A percentile compares a stretch with the other conserved stretches of the same genome.
phyloP scores from a whole-genome alignment of 345 rosid genomes.

The Nephelium lappaceum region DNA sequence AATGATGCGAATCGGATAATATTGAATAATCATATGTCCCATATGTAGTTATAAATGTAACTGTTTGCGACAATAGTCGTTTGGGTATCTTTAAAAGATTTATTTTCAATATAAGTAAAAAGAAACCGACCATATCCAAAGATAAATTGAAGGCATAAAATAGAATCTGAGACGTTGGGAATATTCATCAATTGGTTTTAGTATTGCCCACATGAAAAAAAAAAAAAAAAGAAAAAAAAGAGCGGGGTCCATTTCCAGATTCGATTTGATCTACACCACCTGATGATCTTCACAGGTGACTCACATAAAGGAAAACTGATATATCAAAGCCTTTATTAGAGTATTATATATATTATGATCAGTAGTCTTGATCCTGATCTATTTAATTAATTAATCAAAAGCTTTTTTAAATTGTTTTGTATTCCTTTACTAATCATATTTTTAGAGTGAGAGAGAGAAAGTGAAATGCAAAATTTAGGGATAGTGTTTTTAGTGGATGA shows the following conservation, averaged over 20 bases:
- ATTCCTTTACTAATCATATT: no score
- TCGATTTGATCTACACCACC: conserved; percentile 27
- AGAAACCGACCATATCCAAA: conserved; percentile 43
- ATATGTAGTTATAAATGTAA: no score
- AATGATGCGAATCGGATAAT: conserved; percentile 18
- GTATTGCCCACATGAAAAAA: neutral
- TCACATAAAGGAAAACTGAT: neutral
- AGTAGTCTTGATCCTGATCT: no score
- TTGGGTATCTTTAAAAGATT: neutral
- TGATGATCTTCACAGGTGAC: neutral
- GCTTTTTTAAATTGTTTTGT: no score
- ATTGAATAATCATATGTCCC: no score
- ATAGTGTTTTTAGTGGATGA: no score
- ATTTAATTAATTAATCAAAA: no score
- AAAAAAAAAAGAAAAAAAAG: neutral
- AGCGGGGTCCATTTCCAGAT: conserved; percentile 14
- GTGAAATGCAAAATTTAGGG: neutral
- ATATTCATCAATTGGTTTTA: conserved; percentile 19
- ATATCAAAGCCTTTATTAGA: no score
- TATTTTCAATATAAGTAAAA: conserved; percentile 5
- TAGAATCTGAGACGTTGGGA: conserved; percentile 19
- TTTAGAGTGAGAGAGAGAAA: neutral
- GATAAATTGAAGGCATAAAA: neutral
- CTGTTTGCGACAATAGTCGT: conserved; percentile 11
- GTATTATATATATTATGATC: no score